Conservation (phyloP, 1,284 basidiomycete species). For the Apiotrichum porosum region DNA sequence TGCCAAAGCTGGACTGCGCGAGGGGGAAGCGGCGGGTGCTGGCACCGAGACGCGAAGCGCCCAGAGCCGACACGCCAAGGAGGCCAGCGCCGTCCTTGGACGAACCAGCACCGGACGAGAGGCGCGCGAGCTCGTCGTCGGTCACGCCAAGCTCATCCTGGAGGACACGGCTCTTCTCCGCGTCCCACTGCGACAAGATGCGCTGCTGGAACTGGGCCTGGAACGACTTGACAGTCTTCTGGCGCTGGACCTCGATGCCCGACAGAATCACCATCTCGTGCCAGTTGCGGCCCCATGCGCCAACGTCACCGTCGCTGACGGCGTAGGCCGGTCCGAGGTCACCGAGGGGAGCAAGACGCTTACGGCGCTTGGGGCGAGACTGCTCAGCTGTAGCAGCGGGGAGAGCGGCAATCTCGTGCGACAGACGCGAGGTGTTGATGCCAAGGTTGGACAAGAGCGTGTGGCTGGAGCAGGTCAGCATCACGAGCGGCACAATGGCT, state of each 20-base stretch:
- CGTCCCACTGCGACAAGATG: slow-evolving; percentile 41
- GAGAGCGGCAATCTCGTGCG: slow-evolving; percentile 39
- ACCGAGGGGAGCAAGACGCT: slow-evolving; percentile 22
- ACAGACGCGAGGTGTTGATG: slow-evolving; percentile 42
- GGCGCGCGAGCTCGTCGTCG: slow-evolving; percentile 38
- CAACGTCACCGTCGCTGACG: slow-evolving; percentile 35
- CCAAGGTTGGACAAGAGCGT: slow-evolving; percentile 44
- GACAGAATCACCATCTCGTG: slow-evolving; percentile 47
- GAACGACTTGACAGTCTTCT: slow-evolving; percentile 44
- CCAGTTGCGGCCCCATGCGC: slow-evolving; percentile 44
- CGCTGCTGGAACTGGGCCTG: slow-evolving; percentile 43
- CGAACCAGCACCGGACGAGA: slow-evolving; percentile 12
- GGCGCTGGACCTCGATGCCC: slow-evolving; percentile 43
- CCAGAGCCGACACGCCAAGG: slow-evolving; percentile 25
- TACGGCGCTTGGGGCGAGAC: slow-evolving; percentile 20
- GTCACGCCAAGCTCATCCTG: slow-evolving; percentile 47
- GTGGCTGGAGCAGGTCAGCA: slow-evolving; percentile 18
- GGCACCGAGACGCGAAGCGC: slow-evolving; percentile 31
- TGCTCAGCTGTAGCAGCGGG: slow-evolving; percentile 10
- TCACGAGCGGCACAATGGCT: no score
- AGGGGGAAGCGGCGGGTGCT: slow-evolving; percentile 37
- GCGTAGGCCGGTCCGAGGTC: slow-evolving; percentile 32
- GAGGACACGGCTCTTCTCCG: slow-evolving; percentile 39
- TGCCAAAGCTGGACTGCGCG: slow-evolving; percentile 28
- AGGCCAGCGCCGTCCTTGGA: slow-evolving; percentile 4